Base-by-base conservation (phyloP, 1,284 basidiomycete genomes). In the Sanguinoderma infundibulare region DNA sequence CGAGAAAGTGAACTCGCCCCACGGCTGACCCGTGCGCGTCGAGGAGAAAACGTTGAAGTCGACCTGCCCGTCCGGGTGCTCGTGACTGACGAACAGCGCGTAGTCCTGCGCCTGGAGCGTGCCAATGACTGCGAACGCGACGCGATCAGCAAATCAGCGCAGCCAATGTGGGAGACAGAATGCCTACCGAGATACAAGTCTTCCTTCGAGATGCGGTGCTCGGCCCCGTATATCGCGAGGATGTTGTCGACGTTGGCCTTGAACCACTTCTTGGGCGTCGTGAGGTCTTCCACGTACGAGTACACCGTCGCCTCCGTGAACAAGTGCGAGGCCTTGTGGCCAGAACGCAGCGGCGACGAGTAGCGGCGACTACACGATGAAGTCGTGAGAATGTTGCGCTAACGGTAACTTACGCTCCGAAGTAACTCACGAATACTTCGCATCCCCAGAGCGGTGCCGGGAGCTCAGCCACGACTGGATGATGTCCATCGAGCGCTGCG, bases 231-330 rank as follows among this genome's bases (percentile, higher is more conserved):
- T 5, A 82, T 73, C 53, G 82, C 72, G 70, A 92, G 64, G 62
- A 94, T 87, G 14, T 78, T 72, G 64, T 89, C 83, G n/a, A 86
- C 82, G 66, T 92, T 87, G 1, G 81, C 81, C 57, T 84, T 83
- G 70, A 94, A 89, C 89, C 92, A 94, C 59, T 75, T 81, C 71
- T 85, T 88, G 0, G 90, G 84, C 15, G 83, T 82, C 22, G 83
- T 80, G 30, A 89, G 71, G 32, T 81, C 79, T 49, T 86, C 81
- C 64, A 92, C 79, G 69, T 88, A 92, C n/a, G 81, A 81, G 70
- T 92, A 91, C 57, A 85, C 77, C 2, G 87, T 88, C 42, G 84
- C 79, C 69, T 93, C 92, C 0, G 87, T 81, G 63, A 85, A 86
- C 46, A 94, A 69, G 58, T 86, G 80, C 1, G 91, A 89, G 20